Percentiles rank a stretch among this genome's conserved stretches.
Conservation (phyloP, 2,329 filamentous ascomycete species). For the Emmonsia crescens region DNA sequence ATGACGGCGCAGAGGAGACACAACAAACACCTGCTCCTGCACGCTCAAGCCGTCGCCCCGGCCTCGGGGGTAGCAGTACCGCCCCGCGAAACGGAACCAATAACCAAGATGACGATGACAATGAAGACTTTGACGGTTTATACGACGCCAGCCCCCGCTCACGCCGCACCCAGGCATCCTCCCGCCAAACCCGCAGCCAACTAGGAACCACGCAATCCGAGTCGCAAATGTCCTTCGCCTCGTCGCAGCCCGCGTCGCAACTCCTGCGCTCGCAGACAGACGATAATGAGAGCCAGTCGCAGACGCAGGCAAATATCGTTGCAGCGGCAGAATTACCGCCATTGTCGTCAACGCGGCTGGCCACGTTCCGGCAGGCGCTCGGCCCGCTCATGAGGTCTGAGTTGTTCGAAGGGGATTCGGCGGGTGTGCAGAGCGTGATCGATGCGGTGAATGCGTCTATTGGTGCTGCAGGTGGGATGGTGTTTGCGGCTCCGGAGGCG, state of each 20-base stretch:
- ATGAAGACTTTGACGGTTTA: slow-evolving; percentile 42
- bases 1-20: slow-evolving; percentile 17
- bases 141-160: slow-evolving; percentile 43
- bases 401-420: slow-evolving; percentile 73
- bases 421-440: slow-evolving; percentile 63
- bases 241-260: slow-evolving; percentile 68
- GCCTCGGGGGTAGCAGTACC: slow-evolving; percentile 21
- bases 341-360: slow-evolving; percentile 53
- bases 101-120: slow-evolving; percentile 44
- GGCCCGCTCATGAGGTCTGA: slow-evolving; percentile 72
- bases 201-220: slow-evolving; percentile 29
- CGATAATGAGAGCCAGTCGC: slow-evolving; percentile 12
- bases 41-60: slow-evolving; percentile 22
- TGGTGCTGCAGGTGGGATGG: slow-evolving; percentile 36
- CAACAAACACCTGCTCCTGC: slow-evolving; percentile 17
- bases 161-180: slow-evolving; percentile 18
- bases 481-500: slow-evolving; percentile 63
- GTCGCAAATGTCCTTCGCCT: slow-evolving; percentile 60
- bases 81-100: slow-evolving; percentile 34
- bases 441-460: slow-evolving; percentile 67
- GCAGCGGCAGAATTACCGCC: slow-evolving; percentile 30
- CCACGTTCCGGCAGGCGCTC: slow-evolving; percentile 66
- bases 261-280: slow-evolving; percentile 45
- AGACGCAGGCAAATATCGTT: slow-evolving; percentile 19
- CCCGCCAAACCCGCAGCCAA: slow-evolving; percentile 30